Evolutionary conservation across 2,329 filamentous ascomycete genomes (phyloP).

Genomic region (Diplodia sapinea): DNA sequence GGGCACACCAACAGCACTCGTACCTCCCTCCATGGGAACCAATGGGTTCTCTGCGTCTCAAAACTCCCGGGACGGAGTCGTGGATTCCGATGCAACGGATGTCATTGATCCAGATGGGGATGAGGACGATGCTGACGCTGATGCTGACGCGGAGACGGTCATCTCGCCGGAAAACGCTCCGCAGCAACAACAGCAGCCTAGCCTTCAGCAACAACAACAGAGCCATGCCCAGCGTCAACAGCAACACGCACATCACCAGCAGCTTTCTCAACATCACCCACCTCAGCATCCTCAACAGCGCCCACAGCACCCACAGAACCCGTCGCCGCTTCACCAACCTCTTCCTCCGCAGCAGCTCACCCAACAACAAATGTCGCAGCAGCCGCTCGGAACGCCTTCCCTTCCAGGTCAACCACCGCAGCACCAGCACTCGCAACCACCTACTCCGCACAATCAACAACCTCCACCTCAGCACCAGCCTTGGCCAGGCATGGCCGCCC

Average conservation of each 20-base stretch:
- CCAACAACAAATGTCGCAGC: slow-evolving; percentile 28
- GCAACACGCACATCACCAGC: slow-evolving; percentile 26
- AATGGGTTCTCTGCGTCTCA: slow-evolving; percentile 19
- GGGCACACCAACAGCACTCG: slow-evolving; percentile 15
- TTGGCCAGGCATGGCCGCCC: slow-evolving; percentile 23
- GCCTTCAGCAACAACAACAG: slow-evolving; percentile 21
- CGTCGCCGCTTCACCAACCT: slow-evolving; percentile 22
- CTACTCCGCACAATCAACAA: slow-evolving; percentile 17
- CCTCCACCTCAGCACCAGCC: slow-evolving; percentile 19
- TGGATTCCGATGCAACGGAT: slow-evolving; percentile 29
- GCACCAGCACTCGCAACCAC: slow-evolving; percentile 25
- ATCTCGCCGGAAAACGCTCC: slow-evolving; percentile 21
- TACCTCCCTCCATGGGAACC: neutral
- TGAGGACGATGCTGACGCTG: slow-evolving; percentile 27
- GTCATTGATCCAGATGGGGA: slow-evolving; percentile 25
- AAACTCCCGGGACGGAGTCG: slow-evolving; percentile 15
- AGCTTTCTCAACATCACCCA: slow-evolving; percentile 39
- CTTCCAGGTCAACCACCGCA: slow-evolving; percentile 21
- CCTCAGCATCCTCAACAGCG: slow-evolving; percentile 10
- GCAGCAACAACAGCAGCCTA: slow-evolving; percentile 16
- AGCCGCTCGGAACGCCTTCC: slow-evolving; percentile 21
- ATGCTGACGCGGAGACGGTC: slow-evolving; percentile 29
- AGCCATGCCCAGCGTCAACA: slow-evolving; percentile 22
- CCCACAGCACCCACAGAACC: slow-evolving; percentile 14
- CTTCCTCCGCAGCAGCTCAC: slow-evolving; percentile 24